A percentile compares a stretch with the other conserved stretches of the same genome.
Evolutionary conservation across 2,329 filamentous ascomycete species (phyloP).

Genomic region (Curvularia lunata): DNA sequence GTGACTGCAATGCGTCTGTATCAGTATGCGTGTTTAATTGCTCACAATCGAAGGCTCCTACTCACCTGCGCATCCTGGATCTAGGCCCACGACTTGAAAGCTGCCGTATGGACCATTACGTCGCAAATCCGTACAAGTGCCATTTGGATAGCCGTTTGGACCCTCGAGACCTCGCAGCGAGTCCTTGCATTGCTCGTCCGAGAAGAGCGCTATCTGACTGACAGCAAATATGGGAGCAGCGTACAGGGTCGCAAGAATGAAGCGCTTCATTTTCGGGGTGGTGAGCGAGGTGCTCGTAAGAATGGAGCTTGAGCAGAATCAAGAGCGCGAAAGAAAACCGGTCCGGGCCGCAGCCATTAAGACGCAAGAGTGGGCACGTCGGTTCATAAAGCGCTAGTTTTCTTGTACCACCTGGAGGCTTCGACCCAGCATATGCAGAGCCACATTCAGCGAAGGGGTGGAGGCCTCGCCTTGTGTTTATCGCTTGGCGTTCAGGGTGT

Average conservation of each 20-base stretch:
- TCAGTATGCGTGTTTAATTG: not conserved
- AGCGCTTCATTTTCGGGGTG: conserved; percentile 1
- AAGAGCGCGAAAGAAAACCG: conserved; percentile 4
- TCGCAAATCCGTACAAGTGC: conserved; percentile 24
- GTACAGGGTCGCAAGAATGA: not conserved
- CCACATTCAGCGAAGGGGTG: conserved; percentile 6
- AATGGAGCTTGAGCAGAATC: not conserved
- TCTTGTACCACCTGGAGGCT: not conserved
- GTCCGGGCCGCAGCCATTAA: conserved; percentile 9
- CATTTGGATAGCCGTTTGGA: conserved; percentile 27
- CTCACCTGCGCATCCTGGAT: conserved; percentile 34
- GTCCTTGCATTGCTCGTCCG: conserved; percentile 17
- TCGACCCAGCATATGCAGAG: conserved; percentile 3
- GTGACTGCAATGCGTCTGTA: conserved; percentile 4
- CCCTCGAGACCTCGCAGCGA: conserved; percentile 19
- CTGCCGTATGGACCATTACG: conserved; percentile 22
- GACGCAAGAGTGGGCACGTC: not conserved
- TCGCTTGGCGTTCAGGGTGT: conserved; percentile 4
- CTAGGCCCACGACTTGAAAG: conserved; percentile 35
- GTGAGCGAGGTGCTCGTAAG: not conserved
- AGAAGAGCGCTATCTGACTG: conserved; percentile 21
- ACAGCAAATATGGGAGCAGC: not conserved
- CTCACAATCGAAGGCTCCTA: not conserved
- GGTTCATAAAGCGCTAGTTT: not conserved
- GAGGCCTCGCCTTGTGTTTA: not conserved